Conservation (phyloP, 1,139 yeast species). For the Pichiaceae sp. region DNA sequence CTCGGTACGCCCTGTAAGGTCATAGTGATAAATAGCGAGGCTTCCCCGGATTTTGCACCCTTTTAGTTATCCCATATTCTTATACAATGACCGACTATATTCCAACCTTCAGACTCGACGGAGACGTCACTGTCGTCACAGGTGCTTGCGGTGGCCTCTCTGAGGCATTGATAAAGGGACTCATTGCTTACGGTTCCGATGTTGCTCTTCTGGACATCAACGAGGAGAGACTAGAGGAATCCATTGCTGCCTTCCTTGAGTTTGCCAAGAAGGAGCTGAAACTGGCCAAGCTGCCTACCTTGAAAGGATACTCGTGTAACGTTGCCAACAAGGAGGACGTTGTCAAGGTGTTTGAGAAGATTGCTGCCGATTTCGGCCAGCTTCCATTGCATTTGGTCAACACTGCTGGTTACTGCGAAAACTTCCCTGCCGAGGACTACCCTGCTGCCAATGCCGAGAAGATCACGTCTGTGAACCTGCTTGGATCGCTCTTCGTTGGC, state of each 20-base stretch:
- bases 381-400: conserved; percentile 62
- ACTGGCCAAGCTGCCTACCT: conserved; percentile 24
- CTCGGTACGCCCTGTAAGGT: no score
- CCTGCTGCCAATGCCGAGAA: conserved; percentile 65
- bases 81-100: conserved; percentile 20
- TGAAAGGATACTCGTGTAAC: conserved; percentile 71
- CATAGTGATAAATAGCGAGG: no score
- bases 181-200: conserved; percentile 63
- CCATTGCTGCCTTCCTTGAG: conserved; percentile 46
- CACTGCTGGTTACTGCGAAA: conserved; percentile 82
- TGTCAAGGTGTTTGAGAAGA: conserved; percentile 40
- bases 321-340: conserved; percentile 61
- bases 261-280: conserved; percentile 27
- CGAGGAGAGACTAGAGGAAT: conserved; percentile 44
- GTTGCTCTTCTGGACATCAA: conserved; percentile 71
- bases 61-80: neutral
- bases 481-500: conserved; percentile 68
- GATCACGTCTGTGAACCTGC: conserved; percentile 61
- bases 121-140: conserved; percentile 64
- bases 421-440: conserved; percentile 69
- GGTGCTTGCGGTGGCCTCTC: conserved; percentile 85
- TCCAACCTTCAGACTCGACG: conserved; percentile 49
- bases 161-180: conserved; percentile 52
- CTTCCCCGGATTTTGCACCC: neutral
- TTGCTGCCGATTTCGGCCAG: conserved; percentile 50